Conservation (phyloP, 108 stramenopile species). For the Cyclotella choctawhatcheeana region DNA sequence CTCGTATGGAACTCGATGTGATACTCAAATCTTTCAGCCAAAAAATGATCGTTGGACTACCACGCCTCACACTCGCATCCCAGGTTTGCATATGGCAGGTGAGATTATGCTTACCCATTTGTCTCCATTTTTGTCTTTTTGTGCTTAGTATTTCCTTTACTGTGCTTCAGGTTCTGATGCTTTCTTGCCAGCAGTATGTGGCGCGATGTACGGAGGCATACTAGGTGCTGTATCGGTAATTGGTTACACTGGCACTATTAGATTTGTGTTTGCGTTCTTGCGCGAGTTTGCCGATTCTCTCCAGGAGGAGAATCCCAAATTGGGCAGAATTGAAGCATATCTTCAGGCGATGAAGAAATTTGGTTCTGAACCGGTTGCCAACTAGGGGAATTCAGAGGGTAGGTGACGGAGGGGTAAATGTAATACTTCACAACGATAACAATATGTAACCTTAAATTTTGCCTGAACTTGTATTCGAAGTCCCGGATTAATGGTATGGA, state of each 20-base stretch:
- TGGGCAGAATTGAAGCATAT: constrained; percentile 22
- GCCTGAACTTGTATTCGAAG: too few relatives aligned
- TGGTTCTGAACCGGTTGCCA: constrained; percentile 20
- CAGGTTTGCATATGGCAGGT: constrained; percentile 60
- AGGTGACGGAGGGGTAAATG: neutral
- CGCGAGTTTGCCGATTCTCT: constrained; percentile 8
- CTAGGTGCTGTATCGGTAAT: constrained; percentile 39
- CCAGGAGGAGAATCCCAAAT: constrained; percentile 26
- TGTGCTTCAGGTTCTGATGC: too few relatives aligned
- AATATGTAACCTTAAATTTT: too few relatives aligned
- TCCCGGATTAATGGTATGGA: too few relatives aligned
- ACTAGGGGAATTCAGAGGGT: constrained; percentile 4
- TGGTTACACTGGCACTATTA: constrained; percentile 6
- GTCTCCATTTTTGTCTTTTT: neutral
- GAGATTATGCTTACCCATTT: constrained; percentile 56
- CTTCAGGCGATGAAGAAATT: constrained; percentile 18
- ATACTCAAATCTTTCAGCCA: constrained; percentile 49
- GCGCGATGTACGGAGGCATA: constrained; percentile 64
- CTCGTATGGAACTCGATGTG: constrained; percentile 59
- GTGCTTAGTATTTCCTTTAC: neutral
- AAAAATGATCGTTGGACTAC: constrained; percentile 66
- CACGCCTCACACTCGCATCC: constrained; percentile 48
- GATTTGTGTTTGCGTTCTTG: constrained; percentile 28
- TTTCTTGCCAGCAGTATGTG: constrained; percentile 60
- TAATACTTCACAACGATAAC: too few relatives aligned